phyloP scores from a whole-genome alignment of 2,329 filamentous ascomycete species.

The Coccinonectria pachysandricola region DNA sequence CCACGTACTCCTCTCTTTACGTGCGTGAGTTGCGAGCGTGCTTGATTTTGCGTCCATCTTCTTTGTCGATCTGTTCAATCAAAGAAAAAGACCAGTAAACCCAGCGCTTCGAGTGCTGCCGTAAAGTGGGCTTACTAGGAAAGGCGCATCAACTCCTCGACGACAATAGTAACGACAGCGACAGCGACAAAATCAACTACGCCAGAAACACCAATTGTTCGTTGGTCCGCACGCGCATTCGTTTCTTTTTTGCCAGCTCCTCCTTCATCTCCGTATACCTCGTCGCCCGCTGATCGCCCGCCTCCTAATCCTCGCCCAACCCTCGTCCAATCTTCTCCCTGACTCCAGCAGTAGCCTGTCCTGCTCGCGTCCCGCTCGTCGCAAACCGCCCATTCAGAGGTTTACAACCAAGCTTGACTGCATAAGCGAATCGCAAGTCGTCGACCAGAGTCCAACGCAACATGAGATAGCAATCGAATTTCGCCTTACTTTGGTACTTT shows the following conservation, averaged over 20 bases:
- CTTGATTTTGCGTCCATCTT: too few species aligned
- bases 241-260: slow-evolving; percentile 6
- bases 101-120: too few species aligned
- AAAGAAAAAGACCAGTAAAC: too few species aligned
- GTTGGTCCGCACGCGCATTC: too few species aligned
- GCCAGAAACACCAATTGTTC: too few species aligned
- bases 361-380: slow-evolving; percentile 12
- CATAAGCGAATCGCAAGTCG: slow-evolving; percentile 25
- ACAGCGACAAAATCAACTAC: not conserved
- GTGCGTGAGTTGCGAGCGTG: too few species aligned
- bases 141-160: too few species aligned
- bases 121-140: too few species aligned
- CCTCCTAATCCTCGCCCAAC: slow-evolving; percentile 8
- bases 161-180: not conserved
- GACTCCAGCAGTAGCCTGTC: slow-evolving; percentile 14
- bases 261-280: slow-evolving; percentile 2
- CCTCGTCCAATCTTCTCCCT: slow-evolving; percentile 8
- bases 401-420: too few species aligned
- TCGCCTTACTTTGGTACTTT: slow-evolving; percentile 27
- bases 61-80: too few species aligned
- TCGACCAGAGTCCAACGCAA: slow-evolving; percentile 23
- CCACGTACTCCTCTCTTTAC: slow-evolving; percentile 1
- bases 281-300: too few species aligned
- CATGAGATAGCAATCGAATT: slow-evolving; percentile 35
- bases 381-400: slow-evolving; percentile 8